Conservation (phyloP, 75 land plant genomes). For the Gnetum montanum region DNA sequence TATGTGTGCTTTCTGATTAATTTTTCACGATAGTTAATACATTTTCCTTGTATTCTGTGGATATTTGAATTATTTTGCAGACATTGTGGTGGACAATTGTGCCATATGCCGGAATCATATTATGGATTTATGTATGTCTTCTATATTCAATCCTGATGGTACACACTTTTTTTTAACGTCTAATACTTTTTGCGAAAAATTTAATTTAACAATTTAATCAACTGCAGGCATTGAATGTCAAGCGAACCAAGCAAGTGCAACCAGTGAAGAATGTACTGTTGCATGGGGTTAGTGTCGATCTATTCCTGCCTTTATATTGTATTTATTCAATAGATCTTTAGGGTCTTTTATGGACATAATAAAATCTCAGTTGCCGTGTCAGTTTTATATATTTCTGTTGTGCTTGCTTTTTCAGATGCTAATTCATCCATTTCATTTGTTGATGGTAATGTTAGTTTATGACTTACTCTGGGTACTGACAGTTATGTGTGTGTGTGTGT, state of each 20-base stretch:
- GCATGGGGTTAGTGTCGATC: slow-evolving; percentile 84
- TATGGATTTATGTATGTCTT: slow-evolving; percentile 91
- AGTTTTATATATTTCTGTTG: neutral
- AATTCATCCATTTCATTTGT: too few species aligned
- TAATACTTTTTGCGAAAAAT: neutral
- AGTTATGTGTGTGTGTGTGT: too few species aligned
- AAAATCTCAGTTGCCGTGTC: neutral
- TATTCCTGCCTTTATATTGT: neutral
- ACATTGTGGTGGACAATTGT: slow-evolving; percentile 99
- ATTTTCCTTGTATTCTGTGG: too few species aligned
- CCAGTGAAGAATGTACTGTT: slow-evolving; percentile 99
- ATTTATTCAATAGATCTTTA: neutral
- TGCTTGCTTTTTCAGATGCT: neutral
- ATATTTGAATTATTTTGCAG: slow-evolving; percentile 31
- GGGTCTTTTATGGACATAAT: neutral
- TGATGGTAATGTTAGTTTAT: too few species aligned
- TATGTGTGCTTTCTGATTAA: too few species aligned
- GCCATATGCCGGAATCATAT: slow-evolving; percentile 99
- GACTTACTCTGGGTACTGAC: too few species aligned
- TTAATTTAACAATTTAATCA: neutral
- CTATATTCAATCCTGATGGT: neutral
- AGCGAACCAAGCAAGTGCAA: slow-evolving; percentile 98
- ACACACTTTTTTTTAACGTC: neutral
- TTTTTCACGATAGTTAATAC: too few species aligned
- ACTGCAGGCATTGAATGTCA: slow-evolving; percentile 94